Percentiles rank a stretch among this genome's conserved stretches.
phyloP scores from a whole-genome alignment of 2,329 filamentous ascomycete genomes.

The Nemania sp. region DNA sequence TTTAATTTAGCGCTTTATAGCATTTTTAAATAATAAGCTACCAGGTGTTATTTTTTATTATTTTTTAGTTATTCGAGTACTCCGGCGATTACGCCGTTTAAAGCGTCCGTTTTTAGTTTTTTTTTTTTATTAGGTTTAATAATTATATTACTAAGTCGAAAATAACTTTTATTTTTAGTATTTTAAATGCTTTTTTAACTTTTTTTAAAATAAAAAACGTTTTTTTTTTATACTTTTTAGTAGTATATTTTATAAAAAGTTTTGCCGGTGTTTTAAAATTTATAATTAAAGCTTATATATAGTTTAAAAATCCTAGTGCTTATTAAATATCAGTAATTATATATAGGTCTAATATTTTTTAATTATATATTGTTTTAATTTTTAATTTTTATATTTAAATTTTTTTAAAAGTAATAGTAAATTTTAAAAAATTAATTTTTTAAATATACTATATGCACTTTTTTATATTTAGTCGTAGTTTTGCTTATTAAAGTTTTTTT shows the following conservation, averaged over 20 bases:
- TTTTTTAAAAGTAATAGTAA: neutral
- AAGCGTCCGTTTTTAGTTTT: neutral
- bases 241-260: neutral
- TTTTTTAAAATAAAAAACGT: neutral
- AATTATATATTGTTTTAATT: conserved; percentile 1
- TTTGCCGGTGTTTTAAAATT: neutral
- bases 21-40: neutral
- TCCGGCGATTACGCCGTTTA: neutral
- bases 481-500: neutral
- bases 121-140: neutral
- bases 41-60: neutral
- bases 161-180: neutral
- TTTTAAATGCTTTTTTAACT: neutral
- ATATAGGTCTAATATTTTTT: neutral
- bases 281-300: neutral
- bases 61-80: neutral
- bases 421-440: conserved; percentile 6
- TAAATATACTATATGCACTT: conserved; percentile 1
- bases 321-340: conserved; percentile 2
- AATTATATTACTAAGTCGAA: neutral
- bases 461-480: neutral
- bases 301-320: conserved; percentile 1
- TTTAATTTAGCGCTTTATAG: neutral
- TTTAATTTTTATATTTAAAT: conserved; percentile 11
- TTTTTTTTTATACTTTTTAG: conserved; percentile 2